Conservation (phyloP, 2,329 filamentous ascomycete species). For the Trichoderma breve region DNA sequence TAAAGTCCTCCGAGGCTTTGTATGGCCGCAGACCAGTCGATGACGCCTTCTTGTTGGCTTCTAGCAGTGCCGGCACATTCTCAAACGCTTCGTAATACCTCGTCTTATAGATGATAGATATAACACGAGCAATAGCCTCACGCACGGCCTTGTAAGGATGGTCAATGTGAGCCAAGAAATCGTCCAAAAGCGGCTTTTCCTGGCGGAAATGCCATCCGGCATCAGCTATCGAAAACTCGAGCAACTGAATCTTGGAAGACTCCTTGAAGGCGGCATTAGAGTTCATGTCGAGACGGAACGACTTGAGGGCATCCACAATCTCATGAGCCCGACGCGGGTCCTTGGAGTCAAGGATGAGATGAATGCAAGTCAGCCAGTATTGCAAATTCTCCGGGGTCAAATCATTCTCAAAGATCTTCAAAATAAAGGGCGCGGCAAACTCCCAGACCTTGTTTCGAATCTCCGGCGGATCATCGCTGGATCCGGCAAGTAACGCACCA, state of each 20-base stretch:
- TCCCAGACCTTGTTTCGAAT: constrained; percentile 78
- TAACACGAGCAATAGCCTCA: constrained; percentile 86
- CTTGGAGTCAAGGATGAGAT: constrained; percentile 82
- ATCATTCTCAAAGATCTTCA: constrained; percentile 83
- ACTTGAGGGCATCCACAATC: constrained; percentile 75
- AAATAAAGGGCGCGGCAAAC: constrained; percentile 85
- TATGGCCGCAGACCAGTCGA: constrained; percentile 86
- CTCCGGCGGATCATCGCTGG: constrained; percentile 72
- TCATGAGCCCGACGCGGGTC: constrained; percentile 87
- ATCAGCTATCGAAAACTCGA: constrained; percentile 85
- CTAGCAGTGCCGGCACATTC: constrained; percentile 71
- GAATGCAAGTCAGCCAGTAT: constrained; percentile 94
- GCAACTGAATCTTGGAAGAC: constrained; percentile 87
- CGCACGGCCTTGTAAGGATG: constrained; percentile 98
- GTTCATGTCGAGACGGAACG: constrained; percentile 87
- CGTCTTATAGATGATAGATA: constrained; percentile 85
- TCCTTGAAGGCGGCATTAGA: constrained; percentile 99
- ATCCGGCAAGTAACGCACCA: constrained; percentile 77
- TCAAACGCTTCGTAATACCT: constrained; percentile 92
- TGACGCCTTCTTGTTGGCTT: constrained; percentile 74
- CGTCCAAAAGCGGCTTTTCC: constrained; percentile 80
- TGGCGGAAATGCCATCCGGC: constrained; percentile 95
- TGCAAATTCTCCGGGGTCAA: constrained; percentile 89
- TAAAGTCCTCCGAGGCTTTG: constrained; percentile 71
- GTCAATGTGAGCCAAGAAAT: constrained; percentile 89